A percentile compares a stretch with the other conserved stretches of the same genome.
phyloP scores from a whole-genome alignment of 140 eudicot species.

The Erigeron philadelphicus region DNA sequence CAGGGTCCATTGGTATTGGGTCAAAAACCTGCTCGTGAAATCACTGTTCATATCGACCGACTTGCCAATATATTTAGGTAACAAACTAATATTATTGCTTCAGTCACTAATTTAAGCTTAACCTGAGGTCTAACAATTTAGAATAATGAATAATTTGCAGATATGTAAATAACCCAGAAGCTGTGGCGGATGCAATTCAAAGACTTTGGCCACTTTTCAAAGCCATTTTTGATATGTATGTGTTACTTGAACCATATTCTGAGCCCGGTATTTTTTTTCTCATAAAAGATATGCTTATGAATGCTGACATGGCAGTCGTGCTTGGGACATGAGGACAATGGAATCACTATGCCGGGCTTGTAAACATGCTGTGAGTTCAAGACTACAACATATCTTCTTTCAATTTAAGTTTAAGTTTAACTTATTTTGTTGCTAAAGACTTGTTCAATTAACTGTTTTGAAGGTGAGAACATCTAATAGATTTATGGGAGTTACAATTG shows the following conservation, averaged over 20 bases:
- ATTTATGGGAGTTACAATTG: constrained; percentile 93
- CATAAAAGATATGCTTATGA: constrained; percentile 15
- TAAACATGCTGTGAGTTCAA: constrained; percentile 91
- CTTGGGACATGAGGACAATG: constrained; percentile 99
- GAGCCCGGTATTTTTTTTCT: background rate
- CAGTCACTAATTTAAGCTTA: constrained; percentile 4
- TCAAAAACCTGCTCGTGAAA: constrained; percentile 84
- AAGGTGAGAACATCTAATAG: constrained; percentile 95
- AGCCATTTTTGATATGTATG: constrained; percentile 89
- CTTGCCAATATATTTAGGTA: constrained; percentile 95
- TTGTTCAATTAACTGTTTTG: constrained; percentile 21
- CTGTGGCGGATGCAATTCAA: constrained; percentile 98
- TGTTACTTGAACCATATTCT: constrained; percentile 4
- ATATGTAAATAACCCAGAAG: constrained; percentile 94
- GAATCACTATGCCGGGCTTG: constrained; percentile 99
- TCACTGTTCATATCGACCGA: constrained; percentile 94
- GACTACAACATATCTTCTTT: constrained; percentile 1
- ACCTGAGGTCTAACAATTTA: constrained; percentile 2
- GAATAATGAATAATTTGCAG: constrained; percentile 39
- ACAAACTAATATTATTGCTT: background rate
- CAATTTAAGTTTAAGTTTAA: background rate
- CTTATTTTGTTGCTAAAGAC: constrained; percentile 15
- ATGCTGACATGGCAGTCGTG: constrained; percentile 60
- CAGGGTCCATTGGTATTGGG: constrained; percentile 80
- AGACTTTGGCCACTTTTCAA: constrained; percentile 97